Conservation (phyloP, 2,329 filamentous ascomycete species). For the Aspergillus bombycis region DNA sequence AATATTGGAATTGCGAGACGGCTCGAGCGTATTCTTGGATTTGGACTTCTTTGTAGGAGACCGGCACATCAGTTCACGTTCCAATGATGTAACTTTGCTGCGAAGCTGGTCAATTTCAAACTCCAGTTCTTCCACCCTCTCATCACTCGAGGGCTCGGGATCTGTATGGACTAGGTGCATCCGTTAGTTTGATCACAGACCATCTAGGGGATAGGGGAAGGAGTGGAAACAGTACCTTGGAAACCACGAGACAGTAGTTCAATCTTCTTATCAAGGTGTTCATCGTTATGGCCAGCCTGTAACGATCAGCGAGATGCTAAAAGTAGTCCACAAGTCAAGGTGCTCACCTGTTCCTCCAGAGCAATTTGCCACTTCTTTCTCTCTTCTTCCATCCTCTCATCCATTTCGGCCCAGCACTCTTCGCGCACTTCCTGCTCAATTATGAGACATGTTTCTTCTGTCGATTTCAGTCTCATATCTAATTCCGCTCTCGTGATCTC, state of each 20-base stretch:
- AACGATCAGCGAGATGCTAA: conserved; percentile 17
- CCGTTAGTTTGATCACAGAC: conserved; percentile 17
- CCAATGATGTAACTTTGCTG: conserved; percentile 65
- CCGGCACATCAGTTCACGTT: conserved; percentile 65
- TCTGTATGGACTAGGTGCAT: conserved; percentile 48
- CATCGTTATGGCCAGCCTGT: conserved; percentile 70
- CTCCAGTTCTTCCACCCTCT: conserved; percentile 67
- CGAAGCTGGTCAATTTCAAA: conserved; percentile 72
- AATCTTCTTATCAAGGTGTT: conserved; percentile 85
- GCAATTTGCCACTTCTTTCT: conserved; percentile 79
- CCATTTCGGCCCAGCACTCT: conserved; percentile 86
- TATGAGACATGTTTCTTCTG: conserved; percentile 66
- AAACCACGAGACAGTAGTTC: conserved; percentile 67
- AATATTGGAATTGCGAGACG: conserved; percentile 33
- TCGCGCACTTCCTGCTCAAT: conserved; percentile 85
- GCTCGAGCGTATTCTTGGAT: conserved; percentile 32
- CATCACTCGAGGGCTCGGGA: conserved; percentile 55
- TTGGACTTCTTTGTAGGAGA: conserved; percentile 64
- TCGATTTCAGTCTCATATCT: conserved; percentile 72
- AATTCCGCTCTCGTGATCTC: conserved; percentile 69
- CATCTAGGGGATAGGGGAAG: background rate
- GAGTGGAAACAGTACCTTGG: conserved; percentile 41
- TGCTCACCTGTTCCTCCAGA: conserved; percentile 69
- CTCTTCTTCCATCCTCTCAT: conserved; percentile 73
- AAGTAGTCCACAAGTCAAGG: background rate